Conservation (phyloP, 2,329 filamentous ascomycete genomes). For the Fusarium nelsonii region DNA sequence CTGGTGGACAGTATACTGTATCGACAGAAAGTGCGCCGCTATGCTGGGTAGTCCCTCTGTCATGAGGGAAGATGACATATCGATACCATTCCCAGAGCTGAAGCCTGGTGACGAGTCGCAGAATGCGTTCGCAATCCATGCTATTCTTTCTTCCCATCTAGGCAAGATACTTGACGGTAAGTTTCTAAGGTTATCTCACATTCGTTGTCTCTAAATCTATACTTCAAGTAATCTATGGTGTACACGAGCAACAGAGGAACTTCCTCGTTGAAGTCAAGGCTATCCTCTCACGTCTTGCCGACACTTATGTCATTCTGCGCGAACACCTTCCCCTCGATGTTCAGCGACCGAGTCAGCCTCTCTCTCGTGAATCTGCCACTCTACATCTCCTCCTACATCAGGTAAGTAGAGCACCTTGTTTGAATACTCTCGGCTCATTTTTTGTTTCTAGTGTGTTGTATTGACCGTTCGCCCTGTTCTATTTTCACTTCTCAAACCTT, state of each 20-base stretch:
- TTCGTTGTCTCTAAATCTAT: neutral
- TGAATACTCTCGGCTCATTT: neutral
- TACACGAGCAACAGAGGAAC: constrained; percentile 22
- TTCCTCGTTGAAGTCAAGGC: constrained; percentile 37
- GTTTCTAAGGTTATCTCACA: neutral
- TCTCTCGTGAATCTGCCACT: constrained; percentile 39
- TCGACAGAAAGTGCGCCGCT: constrained; percentile 38
- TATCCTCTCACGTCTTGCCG: constrained; percentile 35
- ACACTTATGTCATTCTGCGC: constrained; percentile 25
- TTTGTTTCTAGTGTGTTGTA: constrained; percentile 27
- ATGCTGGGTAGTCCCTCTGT: constrained; percentile 36
- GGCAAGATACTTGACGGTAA: constrained; percentile 42
- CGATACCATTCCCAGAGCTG: constrained; percentile 32
- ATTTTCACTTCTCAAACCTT: constrained; percentile 38
- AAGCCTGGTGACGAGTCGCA: constrained; percentile 24
- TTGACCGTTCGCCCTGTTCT: constrained; percentile 37
- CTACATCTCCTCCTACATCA: constrained; percentile 36
- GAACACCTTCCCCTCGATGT: constrained; percentile 29
- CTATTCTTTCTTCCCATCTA: constrained; percentile 33
- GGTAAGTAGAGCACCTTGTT: neutral
- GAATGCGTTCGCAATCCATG: constrained; percentile 37
- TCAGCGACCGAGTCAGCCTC: constrained; percentile 14
- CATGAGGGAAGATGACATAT: constrained; percentile 38
- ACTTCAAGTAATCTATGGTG: constrained; percentile 31
- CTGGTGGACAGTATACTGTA: constrained; percentile 43